Evolutionary conservation across 1,284 basidiomycete genomes (phyloP), one percentile per base, ranked within the genome.

Genomic region (Malassezia restricta): DNA sequence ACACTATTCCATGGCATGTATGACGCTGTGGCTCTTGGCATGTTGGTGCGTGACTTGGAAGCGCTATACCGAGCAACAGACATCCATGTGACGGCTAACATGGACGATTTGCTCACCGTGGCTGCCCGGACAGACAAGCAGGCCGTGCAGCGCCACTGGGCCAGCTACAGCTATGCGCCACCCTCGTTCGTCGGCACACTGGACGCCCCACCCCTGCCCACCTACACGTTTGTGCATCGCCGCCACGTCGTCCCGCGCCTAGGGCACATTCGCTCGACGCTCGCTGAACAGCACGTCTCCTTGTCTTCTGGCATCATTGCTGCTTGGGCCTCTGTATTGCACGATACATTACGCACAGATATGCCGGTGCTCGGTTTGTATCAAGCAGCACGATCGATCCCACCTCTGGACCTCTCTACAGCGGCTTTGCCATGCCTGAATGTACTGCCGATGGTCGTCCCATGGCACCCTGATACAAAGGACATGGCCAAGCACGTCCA

Each of bases 1-100:
- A 61, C 59, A 31, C 51, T 73, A 12, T 59, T 65, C 50, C 70
- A 73, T 27, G 55, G 62, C 8, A 59, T 73, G 17, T 73, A 71
- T 52, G 70, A 71, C 39, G 64, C 65, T 6, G 61, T 58, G 43
- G 63, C 65, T 28, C 57, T 71, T 47, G 58, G 59, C 15, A 43
- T 68, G 48, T 40, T 71, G 8, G 47, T 63, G 14, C 39, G 48
- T n/a, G 68, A 71, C 45, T 57, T 67, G 20, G 51, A 20, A 0
- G 28, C 48, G 17, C 27, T 68, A 11, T 65, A 65, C 54, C 3
- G 40, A 28, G 12, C 51, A 52, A 37, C 11, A 15, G 33, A 15
- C 11, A 35, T 15, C 11, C 33, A 11, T 35, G 33, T 15, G 15
- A 12, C 33, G 15, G 8, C 8, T 8, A n/a, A 8, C 32, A 35